Evolutionary conservation across 441 rosid species (phyloP).

Genomic region (Omphalea diandra): DNA sequence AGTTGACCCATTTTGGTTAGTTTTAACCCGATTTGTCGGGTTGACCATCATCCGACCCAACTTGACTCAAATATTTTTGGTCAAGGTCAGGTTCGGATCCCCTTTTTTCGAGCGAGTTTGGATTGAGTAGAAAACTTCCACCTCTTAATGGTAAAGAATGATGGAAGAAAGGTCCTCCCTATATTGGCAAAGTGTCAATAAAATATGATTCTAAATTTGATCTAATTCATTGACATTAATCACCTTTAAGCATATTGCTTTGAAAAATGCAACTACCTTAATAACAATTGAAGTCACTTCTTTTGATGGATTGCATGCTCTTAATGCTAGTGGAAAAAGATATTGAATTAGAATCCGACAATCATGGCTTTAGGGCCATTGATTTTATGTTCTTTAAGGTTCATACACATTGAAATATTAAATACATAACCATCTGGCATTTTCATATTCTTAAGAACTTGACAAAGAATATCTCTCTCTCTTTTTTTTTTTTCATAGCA

Average conservation of each 20-base stretch:
- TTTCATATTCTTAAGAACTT: background rate
- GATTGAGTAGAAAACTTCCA: no score
- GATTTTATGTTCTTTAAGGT: background rate
- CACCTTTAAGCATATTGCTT: background rate
- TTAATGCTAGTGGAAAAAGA: background rate
- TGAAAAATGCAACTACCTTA: background rate
- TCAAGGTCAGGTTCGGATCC: no score
- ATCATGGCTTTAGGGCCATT: background rate
- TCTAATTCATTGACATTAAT: background rate
- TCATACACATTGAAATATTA: background rate
- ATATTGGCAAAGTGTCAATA: background rate
- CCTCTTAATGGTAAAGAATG: background rate
- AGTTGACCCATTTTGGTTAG: no score
- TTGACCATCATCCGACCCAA: no score
- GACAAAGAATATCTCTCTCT: background rate
- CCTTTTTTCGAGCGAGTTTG: no score
- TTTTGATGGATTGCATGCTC: background rate
- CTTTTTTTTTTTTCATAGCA: background rate
- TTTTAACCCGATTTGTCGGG: no score
- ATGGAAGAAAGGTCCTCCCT: conserved; percentile 1
- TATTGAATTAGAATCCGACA: background rate
- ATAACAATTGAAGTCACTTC: conserved; percentile 3
- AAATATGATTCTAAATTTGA: background rate
- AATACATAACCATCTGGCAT: background rate
- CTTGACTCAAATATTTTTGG: no score